Conservation (phyloP, 352 stramenopile species). For the Phytophthora aleatoria region DNA sequence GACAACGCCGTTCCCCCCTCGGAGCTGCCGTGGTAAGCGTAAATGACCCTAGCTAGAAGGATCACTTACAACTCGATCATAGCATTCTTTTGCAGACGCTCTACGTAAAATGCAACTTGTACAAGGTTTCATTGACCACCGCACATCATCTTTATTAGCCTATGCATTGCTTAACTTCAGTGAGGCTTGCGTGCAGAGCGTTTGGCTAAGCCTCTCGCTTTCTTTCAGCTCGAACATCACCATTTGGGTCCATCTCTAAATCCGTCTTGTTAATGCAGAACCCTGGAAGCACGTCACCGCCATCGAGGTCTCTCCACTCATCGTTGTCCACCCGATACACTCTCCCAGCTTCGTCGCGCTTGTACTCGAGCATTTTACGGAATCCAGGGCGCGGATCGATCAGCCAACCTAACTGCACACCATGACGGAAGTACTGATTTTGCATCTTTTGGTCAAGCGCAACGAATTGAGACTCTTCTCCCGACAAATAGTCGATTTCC, state of each 20-base stretch:
- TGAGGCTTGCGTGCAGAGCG: not conserved
- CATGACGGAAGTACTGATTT: slow-evolving; percentile 19
- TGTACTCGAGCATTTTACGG: slow-evolving; percentile 22
- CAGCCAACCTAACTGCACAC: slow-evolving; percentile 21
- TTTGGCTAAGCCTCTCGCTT: not conserved
- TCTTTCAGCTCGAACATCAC: not conserved
- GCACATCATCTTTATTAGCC: too few relatives aligned
- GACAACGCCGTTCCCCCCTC: too few relatives aligned
- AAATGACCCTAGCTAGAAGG: too few relatives aligned
- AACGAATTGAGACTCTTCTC: slow-evolving; percentile 1
- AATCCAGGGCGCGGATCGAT: slow-evolving; percentile 15
- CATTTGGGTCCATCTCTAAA: slow-evolving; percentile 7
- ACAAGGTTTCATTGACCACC: too few relatives aligned
- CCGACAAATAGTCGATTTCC: slow-evolving; percentile 21
- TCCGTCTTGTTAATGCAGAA: slow-evolving; percentile 3
- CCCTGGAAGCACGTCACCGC: slow-evolving; percentile 13
- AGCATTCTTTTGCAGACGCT: too few relatives aligned
- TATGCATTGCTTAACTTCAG: not conserved
- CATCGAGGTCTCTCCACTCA: slow-evolving; percentile 26
- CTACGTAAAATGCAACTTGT: too few relatives aligned
- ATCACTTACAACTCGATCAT: too few relatives aligned
- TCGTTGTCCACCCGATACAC: slow-evolving; percentile 5
- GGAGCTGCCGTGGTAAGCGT: too few relatives aligned
- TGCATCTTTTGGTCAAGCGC: slow-evolving; percentile 21
- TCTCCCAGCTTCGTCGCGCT: slow-evolving; percentile 3